Conservation (phyloP, 441 rosid genomes). For the Hura crepitans region DNA sequence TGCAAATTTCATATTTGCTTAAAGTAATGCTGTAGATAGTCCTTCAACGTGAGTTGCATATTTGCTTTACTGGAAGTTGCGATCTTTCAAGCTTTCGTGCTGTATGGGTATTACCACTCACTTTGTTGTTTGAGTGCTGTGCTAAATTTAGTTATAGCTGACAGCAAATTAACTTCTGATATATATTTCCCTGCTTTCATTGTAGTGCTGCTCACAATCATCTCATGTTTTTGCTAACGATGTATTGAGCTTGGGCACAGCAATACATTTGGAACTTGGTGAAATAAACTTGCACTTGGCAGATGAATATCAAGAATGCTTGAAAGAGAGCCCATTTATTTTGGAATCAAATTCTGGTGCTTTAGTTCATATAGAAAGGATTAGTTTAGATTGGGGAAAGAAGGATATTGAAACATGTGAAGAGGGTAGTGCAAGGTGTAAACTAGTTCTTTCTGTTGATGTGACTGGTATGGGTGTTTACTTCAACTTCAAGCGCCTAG, state of each 20-base stretch:
- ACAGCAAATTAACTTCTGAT: slow-evolving; percentile 19
- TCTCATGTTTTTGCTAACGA: slow-evolving; percentile 92
- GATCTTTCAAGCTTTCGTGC: not conserved
- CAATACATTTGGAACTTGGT: slow-evolving; percentile 93
- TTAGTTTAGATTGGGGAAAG: slow-evolving; percentile 91
- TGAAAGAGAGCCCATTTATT: slow-evolving; percentile 74
- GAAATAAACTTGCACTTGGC: slow-evolving; percentile 90
- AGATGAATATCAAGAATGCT: slow-evolving; percentile 90
- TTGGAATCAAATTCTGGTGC: slow-evolving; percentile 95
- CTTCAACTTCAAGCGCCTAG: slow-evolving; percentile 70
- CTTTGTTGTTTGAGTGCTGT: slow-evolving; percentile 5
- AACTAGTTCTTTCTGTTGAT: slow-evolving; percentile 77
- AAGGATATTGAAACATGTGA: slow-evolving; percentile 66
- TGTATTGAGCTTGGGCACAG: slow-evolving; percentile 67
- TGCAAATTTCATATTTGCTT: not conserved
- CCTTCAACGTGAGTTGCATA: not conserved
- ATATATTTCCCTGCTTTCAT: slow-evolving; percentile 10
- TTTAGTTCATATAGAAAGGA: slow-evolving; percentile 79
- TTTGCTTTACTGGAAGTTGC: not conserved
- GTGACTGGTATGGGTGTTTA: slow-evolving; percentile 81
- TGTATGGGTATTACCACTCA: not conserved
- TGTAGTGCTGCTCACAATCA: slow-evolving; percentile 94
- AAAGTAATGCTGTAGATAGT: not conserved
- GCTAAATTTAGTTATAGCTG: slow-evolving; percentile 2
- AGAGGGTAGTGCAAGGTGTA: slow-evolving; percentile 52